These are phyloP conservation scores for Annulohypoxylon truncatum DNA, from an alignment of 2,329 filamentous ascomycete genomes.

Conservation along the genomic window DNA sequence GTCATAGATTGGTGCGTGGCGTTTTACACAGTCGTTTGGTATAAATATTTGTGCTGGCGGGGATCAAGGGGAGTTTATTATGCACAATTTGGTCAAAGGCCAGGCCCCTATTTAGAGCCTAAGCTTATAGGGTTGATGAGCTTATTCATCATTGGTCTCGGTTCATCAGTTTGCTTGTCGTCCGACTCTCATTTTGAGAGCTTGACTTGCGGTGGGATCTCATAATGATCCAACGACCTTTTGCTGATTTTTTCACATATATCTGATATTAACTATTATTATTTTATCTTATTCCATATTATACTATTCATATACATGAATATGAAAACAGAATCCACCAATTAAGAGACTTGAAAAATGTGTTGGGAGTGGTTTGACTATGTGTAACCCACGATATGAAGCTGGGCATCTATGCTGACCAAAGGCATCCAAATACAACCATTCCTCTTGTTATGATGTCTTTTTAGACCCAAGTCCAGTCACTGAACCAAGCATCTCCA, in stretches of 20 bases:
- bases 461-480: background rate
- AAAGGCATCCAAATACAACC: background rate
- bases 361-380: too few relatives aligned
- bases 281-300: background rate
- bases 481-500: background rate
- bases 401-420: too few relatives aligned
- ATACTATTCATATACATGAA: background rate
- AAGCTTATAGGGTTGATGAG: background rate
- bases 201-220: background rate
- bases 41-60: background rate
- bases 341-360: too few relatives aligned
- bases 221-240: constrained; percentile 24
- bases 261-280: constrained; percentile 5
- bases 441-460: too few relatives aligned
- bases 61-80: background rate
- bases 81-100: constrained; percentile 6
- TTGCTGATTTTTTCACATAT: constrained; percentile 18
- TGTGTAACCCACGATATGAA: too few relatives aligned
- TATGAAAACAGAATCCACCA: background rate
- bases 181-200: background rate
- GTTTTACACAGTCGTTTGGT: background rate
- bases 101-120: background rate
- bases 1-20: constrained; percentile 8
- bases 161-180: background rate
- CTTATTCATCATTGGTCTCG: background rate